Conservation (phyloP, 108 stramenopile genomes). For the Phaeodactylum tricornutum region DNA sequence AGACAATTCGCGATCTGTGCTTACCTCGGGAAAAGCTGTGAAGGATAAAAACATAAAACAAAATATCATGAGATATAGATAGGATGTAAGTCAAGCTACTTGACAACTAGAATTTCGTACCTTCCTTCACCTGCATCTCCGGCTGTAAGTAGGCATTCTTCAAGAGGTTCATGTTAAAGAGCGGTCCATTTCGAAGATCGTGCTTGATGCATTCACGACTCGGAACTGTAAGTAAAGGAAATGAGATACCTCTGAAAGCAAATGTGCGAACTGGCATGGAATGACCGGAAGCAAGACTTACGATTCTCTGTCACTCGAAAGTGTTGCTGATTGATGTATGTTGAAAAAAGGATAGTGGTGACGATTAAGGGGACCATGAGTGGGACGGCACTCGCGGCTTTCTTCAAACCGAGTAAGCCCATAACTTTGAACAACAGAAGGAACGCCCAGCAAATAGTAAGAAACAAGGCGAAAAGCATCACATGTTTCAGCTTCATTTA, state of each 20-base stretch:
- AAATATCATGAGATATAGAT: too few relatives aligned
- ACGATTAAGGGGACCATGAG: conserved; percentile 16
- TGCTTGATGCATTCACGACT: neutral
- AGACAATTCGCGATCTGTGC: too few relatives aligned
- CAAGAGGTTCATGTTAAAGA: neutral
- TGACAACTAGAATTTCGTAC: too few relatives aligned
- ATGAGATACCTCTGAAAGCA: too few relatives aligned
- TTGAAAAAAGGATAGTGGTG: conserved; percentile 14
- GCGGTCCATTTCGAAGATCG: neutral
- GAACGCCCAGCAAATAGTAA: too few relatives aligned
- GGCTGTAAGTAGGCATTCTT: neutral
- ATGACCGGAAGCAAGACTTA: too few relatives aligned
- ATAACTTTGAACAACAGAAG: conserved; percentile 1
- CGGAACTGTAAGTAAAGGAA: too few relatives aligned
- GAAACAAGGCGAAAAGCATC: neutral
- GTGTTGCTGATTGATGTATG: conserved; percentile 50
- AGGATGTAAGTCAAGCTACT: too few relatives aligned
- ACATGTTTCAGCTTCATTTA: neutral
- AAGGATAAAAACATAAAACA: too few relatives aligned
- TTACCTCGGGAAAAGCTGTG: too few relatives aligned
- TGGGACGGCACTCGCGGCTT: conserved; percentile 11
- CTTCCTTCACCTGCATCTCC: neutral
- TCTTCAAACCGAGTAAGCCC: conserved; percentile 23
- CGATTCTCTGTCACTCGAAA: conserved; percentile 34
- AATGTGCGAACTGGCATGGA: too few relatives aligned